These are phyloP conservation scores for Debaryomyces fabryi DNA, from an alignment of 1,139 yeast genomes.

Conservation along the genomic window DNA sequence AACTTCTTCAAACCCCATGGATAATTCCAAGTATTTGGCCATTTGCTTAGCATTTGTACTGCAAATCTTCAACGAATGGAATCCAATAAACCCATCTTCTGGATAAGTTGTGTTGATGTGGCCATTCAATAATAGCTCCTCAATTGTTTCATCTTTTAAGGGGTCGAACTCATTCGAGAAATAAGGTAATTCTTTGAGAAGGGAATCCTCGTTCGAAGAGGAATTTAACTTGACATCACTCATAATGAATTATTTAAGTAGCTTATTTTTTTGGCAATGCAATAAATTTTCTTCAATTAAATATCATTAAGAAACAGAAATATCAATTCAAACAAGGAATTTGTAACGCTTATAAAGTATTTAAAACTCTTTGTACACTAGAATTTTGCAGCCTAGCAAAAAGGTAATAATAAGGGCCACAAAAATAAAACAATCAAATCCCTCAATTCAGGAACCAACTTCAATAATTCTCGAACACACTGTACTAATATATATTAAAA, in stretches of 20 bases:
- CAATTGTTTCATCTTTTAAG: conserved; percentile 17
- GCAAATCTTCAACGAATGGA: conserved; percentile 35
- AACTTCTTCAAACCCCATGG: conserved; percentile 64
- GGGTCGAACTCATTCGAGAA: conserved; percentile 25
- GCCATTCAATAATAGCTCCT: conserved; percentile 30
- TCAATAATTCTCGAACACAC: neutral
- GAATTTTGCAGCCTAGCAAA: conserved; percentile 3
- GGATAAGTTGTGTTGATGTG: conserved; percentile 24
- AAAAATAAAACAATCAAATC: neutral
- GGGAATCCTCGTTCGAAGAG: neutral
- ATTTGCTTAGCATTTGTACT: conserved; percentile 67
- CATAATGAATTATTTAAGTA: conserved; percentile 1
- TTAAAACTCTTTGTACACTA: conserved; percentile 4
- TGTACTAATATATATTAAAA: neutral
- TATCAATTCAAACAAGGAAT: neutral
- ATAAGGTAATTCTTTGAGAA: conserved; percentile 25
- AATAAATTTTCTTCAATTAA: neutral
- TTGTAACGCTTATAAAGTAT: neutral
- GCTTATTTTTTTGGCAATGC: neutral
- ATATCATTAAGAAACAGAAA: neutral
- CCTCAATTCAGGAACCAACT: neutral
- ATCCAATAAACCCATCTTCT: conserved; percentile 35
- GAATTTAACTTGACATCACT: conserved; percentile 1
- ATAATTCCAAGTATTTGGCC: conserved; percentile 54
- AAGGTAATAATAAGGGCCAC: neutral